Conservation (phyloP, 208 protist genomes). For the Leishmania gerbilli region DNA sequence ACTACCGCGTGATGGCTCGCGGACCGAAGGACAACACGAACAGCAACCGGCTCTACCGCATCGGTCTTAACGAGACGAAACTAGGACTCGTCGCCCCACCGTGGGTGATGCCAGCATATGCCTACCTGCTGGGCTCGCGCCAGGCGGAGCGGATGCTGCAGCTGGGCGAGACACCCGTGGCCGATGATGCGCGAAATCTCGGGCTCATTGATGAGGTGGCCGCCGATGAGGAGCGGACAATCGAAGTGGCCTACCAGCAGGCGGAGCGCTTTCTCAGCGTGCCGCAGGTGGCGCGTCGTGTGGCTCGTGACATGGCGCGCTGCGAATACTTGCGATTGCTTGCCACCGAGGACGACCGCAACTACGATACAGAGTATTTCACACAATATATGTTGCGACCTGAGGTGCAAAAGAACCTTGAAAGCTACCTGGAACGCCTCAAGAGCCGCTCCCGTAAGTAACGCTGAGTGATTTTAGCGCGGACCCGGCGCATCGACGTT, state of each 20-base stretch:
- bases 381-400: constrained; percentile 67
- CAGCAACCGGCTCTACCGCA: constrained; percentile 60
- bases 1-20: constrained; percentile 81
- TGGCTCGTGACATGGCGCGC: constrained; percentile 84
- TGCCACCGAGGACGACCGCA: constrained; percentile 70
- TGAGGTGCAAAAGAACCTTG: constrained; percentile 73
- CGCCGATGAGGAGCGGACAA: constrained; percentile 41
- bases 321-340: constrained; percentile 77
- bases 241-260: constrained; percentile 54
- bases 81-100: constrained; percentile 66
- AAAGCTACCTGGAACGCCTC: constrained; percentile 56
- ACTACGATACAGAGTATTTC: constrained; percentile 84
- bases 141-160: constrained; percentile 78
- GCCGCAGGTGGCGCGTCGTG: too few species aligned
- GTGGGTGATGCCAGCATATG: constrained; percentile 79
- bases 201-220: constrained; percentile 74
- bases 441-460: constrained; percentile 60
- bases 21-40: constrained; percentile 47
- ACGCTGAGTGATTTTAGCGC: not conserved
- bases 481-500: not conserved
- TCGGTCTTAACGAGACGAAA: constrained; percentile 85
- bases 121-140: constrained; percentile 66
- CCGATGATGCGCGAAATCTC: constrained; percentile 61
- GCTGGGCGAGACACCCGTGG: constrained; percentile 71
- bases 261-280: constrained; percentile 65